Percentiles rank a stretch among this genome's conserved stretches.
Evolutionary conservation across 2,329 filamentous ascomycete genomes (phyloP).

Genomic region (Xylariaceae sp.): DNA sequence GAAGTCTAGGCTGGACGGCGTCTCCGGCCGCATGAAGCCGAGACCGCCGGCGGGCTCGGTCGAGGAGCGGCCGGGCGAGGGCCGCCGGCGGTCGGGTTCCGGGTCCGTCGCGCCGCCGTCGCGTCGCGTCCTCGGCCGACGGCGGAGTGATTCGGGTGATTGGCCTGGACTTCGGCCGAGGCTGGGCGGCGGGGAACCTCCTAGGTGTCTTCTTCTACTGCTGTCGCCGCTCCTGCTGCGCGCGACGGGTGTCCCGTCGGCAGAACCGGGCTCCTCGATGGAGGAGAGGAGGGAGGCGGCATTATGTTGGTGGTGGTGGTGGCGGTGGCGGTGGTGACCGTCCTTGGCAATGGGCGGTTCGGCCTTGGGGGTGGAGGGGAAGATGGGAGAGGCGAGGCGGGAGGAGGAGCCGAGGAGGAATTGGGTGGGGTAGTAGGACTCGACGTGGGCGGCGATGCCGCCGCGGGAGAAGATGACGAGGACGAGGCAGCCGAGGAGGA

Average conservation of each 20-base stretch:
- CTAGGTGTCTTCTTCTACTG: not conserved
- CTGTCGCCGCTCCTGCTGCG: not conserved
- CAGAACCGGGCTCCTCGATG: conserved; percentile 16
- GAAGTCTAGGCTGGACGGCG: conserved; percentile 28
- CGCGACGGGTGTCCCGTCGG: conserved; percentile 8
- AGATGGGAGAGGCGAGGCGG: conserved; percentile 31
- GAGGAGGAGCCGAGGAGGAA: conserved; percentile 27
- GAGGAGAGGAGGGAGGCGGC: conserved; percentile 14
- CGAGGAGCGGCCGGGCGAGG: conserved; percentile 25
- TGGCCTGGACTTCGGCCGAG: conserved; percentile 12
- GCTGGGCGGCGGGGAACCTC: conserved; percentile 5
- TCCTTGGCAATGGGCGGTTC: not conserved
- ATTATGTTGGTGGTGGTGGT: conserved; percentile 1
- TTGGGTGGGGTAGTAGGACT: conserved; percentile 37
- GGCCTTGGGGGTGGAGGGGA: conserved; percentile 32
- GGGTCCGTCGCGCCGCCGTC: conserved; percentile 10
- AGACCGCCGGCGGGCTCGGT: conserved; percentile 26
- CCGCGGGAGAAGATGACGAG: conserved; percentile 79
- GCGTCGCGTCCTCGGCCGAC: conserved; percentile 2
- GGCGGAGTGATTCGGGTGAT: conserved; percentile 17
- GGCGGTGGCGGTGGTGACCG: not conserved
- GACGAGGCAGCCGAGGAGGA: conserved; percentile 83
- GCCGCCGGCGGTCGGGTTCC: conserved; percentile 15
- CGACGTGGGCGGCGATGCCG: conserved; percentile 35
- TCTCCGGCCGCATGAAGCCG: conserved; percentile 29